These are phyloP conservation scores for Geranium rotundifolium DNA, from an alignment of 345 rosid genomes.

Conservation along the genomic window DNA sequence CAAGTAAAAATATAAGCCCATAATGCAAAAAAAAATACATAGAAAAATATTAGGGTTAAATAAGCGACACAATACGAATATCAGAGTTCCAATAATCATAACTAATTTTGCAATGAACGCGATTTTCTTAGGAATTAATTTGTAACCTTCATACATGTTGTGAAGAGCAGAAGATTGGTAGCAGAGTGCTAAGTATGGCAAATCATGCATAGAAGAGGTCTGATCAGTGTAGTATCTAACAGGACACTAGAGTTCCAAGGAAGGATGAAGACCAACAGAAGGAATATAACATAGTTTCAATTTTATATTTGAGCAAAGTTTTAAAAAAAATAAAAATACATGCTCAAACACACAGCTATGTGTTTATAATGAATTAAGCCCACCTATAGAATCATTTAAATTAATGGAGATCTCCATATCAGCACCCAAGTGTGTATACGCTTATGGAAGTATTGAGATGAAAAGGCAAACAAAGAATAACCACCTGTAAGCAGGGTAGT, in stretches of 20 bases:
- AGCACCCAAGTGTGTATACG: background rate
- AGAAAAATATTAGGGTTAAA: too few species aligned
- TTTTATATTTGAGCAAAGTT: too few species aligned
- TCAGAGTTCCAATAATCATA: too few species aligned
- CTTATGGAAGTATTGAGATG: background rate
- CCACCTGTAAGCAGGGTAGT: conserved; percentile 94
- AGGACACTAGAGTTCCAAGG: background rate
- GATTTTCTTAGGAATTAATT: background rate
- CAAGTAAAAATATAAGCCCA: background rate
- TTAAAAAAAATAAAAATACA: too few species aligned
- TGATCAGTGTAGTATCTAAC: background rate
- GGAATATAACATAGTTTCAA: background rate
- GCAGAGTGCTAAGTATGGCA: background rate
- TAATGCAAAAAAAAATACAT: background rate
- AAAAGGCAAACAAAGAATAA: conserved; percentile 3
- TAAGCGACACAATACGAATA: too few species aligned
- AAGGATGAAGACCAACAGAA: too few species aligned
- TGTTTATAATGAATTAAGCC: background rate
- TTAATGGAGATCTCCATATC: background rate
- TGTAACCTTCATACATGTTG: background rate
- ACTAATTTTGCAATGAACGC: background rate
- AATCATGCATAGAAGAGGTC: background rate
- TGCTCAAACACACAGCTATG: background rate
- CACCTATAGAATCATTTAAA: background rate
- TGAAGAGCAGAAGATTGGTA: background rate